Evolutionary conservation across 495 filamentous ascomycete species (phyloP), one percentile per base, ranked within the genome.

Genomic region (Podospora sp.): DNA sequence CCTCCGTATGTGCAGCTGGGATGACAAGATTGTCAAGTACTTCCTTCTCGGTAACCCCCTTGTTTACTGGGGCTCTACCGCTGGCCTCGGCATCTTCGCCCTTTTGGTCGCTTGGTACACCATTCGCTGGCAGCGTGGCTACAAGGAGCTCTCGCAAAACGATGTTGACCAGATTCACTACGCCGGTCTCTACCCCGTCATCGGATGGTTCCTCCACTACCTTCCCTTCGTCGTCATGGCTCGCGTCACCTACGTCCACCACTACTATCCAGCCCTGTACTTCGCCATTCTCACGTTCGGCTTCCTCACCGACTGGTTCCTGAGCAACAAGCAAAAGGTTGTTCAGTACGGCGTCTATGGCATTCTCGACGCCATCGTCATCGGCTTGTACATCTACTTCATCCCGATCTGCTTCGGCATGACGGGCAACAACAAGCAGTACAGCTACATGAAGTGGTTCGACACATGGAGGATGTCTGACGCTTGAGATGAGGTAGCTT

Each of bases 251-350:
- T 99, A 99, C 77, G 95, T 99, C 56, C 95, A 99, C 78, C 95
- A 99, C 80, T 99, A 99, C 80, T 99, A 98, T 78, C 95, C 95
- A 8, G 95, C 95, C n/a, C 86, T 99, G 4, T 99, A 97, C 81
- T 99, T 97, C 74, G 94, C 95, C 62, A 97, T 99, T 66, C 82
- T 99, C 24, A 88, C 85, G 12, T 86, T 92, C 60, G 96, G 95
- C 56, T 99, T 99, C 82, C 85, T 94, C 63, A 80, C 91, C 62
- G 94, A 99, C 78, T 97, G 92, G 87, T 79, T 90, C 57, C 86
- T 90, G 60, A 84, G 87, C 58, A 89, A 83, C 65, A 78, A 90
- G 64, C 73, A 83, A 26, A 86, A 86, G 76, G 81, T 73, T 55
- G 69, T 89, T 46, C 84, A 88, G 77, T 89, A 86, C 77, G 82